phyloP scores from a whole-genome alignment of 2,329 filamentous ascomycete species.

The Aurifilum marmelostoma region DNA sequence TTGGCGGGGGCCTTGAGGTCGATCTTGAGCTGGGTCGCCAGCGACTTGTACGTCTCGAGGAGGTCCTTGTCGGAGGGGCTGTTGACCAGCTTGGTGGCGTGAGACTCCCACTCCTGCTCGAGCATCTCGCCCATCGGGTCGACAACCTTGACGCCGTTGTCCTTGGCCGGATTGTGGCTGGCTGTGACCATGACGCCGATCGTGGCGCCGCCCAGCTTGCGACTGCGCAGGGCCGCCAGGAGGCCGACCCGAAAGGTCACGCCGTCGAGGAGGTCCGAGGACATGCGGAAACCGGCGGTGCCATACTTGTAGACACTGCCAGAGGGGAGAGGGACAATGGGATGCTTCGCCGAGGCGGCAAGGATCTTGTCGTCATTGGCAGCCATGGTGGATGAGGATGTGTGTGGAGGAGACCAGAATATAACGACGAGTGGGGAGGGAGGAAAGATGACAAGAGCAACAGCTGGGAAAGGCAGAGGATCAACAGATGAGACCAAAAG shows the following conservation, averaged over 20 bases:
- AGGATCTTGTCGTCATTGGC: constrained; percentile 51
- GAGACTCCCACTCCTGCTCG: constrained; percentile 90
- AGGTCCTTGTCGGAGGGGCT: constrained; percentile 75
- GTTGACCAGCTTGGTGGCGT: constrained; percentile 90
- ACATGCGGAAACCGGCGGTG: constrained; percentile 71
- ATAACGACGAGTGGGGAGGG: not conserved
- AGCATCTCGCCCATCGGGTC: constrained; percentile 99
- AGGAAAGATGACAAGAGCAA: constrained; percentile 8
- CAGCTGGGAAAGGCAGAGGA: not conserved
- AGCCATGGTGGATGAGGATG: constrained; percentile 49
- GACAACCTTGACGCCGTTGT: constrained; percentile 94
- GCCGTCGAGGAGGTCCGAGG: constrained; percentile 80
- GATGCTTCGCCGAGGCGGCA: constrained; percentile 64
- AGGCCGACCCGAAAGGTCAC: constrained; percentile 93
- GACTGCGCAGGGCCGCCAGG: constrained; percentile 83
- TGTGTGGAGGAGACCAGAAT: constrained; percentile 14
- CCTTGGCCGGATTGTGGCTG: constrained; percentile 85
- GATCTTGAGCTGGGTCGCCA: constrained; percentile 77
- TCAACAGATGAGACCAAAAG: constrained; percentile 7
- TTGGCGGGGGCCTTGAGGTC: constrained; percentile 71
- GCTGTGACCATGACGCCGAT: constrained; percentile 98
- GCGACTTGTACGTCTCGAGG: constrained; percentile 72
- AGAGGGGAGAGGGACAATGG: constrained; percentile 53
- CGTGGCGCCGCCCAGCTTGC: constrained; percentile 85
- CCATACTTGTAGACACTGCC: constrained; percentile 66